These are phyloP conservation scores for Phytophthora hibernalis DNA, from an alignment of 352 stramenopile genomes.

Conservation along the genomic window DNA sequence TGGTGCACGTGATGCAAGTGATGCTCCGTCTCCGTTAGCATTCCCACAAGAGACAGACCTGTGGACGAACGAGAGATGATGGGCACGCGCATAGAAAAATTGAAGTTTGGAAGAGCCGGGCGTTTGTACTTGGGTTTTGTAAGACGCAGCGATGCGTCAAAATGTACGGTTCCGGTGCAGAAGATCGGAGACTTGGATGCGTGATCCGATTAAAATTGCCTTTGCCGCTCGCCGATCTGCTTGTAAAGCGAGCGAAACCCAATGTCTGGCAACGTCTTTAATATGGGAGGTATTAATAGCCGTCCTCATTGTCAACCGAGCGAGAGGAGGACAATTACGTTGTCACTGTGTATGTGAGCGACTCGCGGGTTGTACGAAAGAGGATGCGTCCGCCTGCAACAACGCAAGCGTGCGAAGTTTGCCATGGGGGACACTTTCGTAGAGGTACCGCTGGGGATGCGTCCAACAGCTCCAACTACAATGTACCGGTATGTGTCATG, in stretches of 20 bases:
- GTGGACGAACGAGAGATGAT: slow-evolving; percentile 34
- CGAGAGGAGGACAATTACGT: slow-evolving; percentile 2
- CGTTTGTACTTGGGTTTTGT: slow-evolving; percentile 19
- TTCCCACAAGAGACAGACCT: slow-evolving; percentile 36
- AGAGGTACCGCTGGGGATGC: slow-evolving; percentile 18
- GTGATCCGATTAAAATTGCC: not conserved
- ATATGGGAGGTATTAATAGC: too few species aligned
- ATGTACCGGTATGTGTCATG: slow-evolving; percentile 9
- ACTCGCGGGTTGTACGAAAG: not conserved
- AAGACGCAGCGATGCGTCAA: not conserved
- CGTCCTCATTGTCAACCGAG: not conserved
- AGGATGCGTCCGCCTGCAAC: not conserved
- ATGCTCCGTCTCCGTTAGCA: slow-evolving; percentile 23
- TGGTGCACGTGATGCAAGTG: slow-evolving; percentile 15
- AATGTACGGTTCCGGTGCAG: slow-evolving; percentile 31
- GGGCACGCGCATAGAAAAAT: slow-evolving; percentile 15
- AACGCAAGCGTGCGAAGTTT: slow-evolving; percentile 3
- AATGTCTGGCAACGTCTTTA: not conserved
- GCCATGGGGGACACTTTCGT: slow-evolving; percentile 13
- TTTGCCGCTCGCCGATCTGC: not conserved
- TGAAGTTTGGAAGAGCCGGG: slow-evolving; percentile 10
- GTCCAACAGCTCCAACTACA: not conserved
- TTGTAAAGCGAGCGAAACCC: too few species aligned
- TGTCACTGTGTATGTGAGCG: not conserved
- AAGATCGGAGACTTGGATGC: not conserved